These are phyloP conservation scores for Metschnikowia kofuensis DNA, from an alignment of 805 yeast species.

Conservation along the genomic window DNA sequence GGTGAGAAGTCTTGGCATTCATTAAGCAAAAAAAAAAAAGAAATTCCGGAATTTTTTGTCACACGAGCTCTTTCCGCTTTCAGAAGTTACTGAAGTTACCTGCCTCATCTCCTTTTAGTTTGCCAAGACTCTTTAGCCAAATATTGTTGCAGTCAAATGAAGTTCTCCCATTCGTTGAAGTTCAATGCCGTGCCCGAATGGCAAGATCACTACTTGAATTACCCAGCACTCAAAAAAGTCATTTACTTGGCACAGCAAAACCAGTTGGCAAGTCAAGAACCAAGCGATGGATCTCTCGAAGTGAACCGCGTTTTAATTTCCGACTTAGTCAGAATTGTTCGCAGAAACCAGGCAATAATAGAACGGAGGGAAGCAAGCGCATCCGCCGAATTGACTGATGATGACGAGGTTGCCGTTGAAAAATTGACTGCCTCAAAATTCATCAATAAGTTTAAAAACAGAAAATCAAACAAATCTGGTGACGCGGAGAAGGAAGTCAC, in stretches of 20 bases:
- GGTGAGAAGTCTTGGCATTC: no score
- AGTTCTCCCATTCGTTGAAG: conserved; percentile 48
- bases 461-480: conserved; percentile 7
- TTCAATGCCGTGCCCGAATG: conserved; percentile 56
- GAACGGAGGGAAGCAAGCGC: conserved; percentile 6
- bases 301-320: conserved; percentile 25
- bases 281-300: conserved; percentile 25
- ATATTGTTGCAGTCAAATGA: conserved; percentile 27
- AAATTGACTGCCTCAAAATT: conserved; percentile 18
- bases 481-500: conserved; percentile 5
- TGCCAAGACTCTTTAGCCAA: conserved; percentile 3
- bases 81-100: neutral
- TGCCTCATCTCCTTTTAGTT: neutral
- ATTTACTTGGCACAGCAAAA: conserved; percentile 52
- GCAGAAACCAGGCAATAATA: conserved; percentile 10
- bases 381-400: conserved; percentile 7
- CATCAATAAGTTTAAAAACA: conserved; percentile 19
- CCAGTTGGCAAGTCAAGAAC: conserved; percentile 24
- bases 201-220: conserved; percentile 45
- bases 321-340: conserved; percentile 23
- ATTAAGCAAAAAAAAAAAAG: neutral
- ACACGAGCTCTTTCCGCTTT: conserved; percentile 9
- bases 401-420: conserved; percentile 8
- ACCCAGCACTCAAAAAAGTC: conserved; percentile 50
- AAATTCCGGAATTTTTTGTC: conserved; percentile 1